Base-by-base conservation (phyloP, 164 flowering plant genomes). In the Nelumbo lutea region DNA sequence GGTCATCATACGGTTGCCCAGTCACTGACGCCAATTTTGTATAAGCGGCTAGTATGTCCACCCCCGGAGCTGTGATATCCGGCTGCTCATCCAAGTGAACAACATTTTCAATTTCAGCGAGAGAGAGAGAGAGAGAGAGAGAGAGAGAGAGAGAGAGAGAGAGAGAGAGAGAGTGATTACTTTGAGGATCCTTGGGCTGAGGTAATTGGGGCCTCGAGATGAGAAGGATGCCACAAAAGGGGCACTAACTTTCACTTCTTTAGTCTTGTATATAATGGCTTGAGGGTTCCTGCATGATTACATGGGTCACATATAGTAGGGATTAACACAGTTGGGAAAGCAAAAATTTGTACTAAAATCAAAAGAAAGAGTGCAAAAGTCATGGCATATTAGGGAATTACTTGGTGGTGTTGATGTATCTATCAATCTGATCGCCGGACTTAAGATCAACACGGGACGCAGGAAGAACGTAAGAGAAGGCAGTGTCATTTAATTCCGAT, bases 61-160 rank as follows among this genome's bases (percentile, higher is more conserved):
- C 66, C 7, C 97, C 97, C 9, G 97, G 97, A 42, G 95, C 97
- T 6, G 82, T 61, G 47, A 88, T 51, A 66, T 91, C 97, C 3
- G 95, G 97, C 94, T 90, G 88, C 59, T 6, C 63, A 73, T 47
- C 3, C 13, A 58, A 47, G 9, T 62, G 40, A 39, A 13, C 41
- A 55, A 6, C 41, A 2, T 3, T 43, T 27, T 27, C 38, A 6
- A 42, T 2, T 2, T 53, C 38, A 48, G 6, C 42, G 53, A 42
- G 10, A 64, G 7, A 62, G 42, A 47, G 38, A 53, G 44, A 44
- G 13, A 14, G 51, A 55, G 42, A 41, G 41, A 46, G 50, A 59
- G 55, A 14, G 42, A 52, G 42, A 47, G 66, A 47, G 64, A 55
- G 59, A 67, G 58, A 41, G 55, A 51, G 55, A 59, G 51, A 46